phyloP scores from a whole-genome alignment of 2,329 filamentous ascomycete genomes.

The Pseudopyricularia javanii region DNA sequence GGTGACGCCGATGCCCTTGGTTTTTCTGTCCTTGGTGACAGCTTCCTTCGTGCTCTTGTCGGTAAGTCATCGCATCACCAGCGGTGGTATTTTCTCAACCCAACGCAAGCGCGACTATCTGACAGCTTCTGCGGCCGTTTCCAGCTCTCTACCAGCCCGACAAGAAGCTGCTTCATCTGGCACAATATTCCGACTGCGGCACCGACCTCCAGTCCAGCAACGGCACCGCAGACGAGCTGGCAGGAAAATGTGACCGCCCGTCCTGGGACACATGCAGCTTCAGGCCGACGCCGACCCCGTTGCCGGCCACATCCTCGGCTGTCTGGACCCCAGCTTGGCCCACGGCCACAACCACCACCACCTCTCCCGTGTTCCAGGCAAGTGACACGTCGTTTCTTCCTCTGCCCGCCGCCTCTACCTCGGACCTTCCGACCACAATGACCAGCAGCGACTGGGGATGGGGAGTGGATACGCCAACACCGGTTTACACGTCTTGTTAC shows the following conservation, averaged over 20 bases:
- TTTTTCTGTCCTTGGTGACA: slow-evolving; percentile 10
- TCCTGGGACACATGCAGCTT: slow-evolving; percentile 1
- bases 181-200: slow-evolving; percentile 1
- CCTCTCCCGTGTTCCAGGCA: background rate
- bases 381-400: background rate
- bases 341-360: background rate
- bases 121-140: too few species aligned
- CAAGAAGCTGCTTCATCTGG: background rate
- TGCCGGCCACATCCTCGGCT: background rate
- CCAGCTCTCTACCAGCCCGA: slow-evolving; percentile 2
- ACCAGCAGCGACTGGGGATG: background rate
- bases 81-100: background rate
- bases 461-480: background rate
- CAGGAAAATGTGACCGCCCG: background rate
- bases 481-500: background rate
- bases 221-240: background rate
- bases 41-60: slow-evolving; percentile 7
- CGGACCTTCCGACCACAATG: background rate
- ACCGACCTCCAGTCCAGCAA: background rate
- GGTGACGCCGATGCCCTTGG: slow-evolving; percentile 4
- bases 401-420: background rate
- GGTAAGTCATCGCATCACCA: background rate
- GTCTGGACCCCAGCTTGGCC: background rate
- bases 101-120: background rate
- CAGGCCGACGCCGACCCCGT: background rate